Evolutionary conservation across 2,329 filamentous ascomycete species (phyloP).

Genomic region (Fusarium temperatum): DNA sequence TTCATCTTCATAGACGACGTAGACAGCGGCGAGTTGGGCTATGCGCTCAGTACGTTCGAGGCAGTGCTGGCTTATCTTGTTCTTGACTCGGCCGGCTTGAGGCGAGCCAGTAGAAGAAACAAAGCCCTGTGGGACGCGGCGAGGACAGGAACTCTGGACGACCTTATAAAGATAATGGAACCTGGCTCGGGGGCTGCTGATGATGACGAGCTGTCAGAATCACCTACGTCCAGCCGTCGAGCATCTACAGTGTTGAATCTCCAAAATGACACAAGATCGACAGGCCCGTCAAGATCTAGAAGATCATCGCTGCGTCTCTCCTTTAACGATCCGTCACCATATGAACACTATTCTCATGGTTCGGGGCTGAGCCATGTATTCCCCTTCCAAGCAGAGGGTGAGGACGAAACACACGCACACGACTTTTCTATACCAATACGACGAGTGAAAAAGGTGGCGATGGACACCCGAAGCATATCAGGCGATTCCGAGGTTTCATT

Average conservation of each 20-base stretch:
- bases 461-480: constrained; percentile 90
- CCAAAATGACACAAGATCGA: constrained; percentile 50
- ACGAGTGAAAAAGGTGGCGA: constrained; percentile 80
- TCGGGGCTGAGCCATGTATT: constrained; percentile 84
- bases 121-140: constrained; percentile 87
- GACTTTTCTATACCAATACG: constrained; percentile 50
- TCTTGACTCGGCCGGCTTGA: constrained; percentile 81
- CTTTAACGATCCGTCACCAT: constrained; percentile 37
- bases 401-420: constrained; percentile 50
- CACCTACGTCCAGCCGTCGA: constrained; percentile 54
- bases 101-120: constrained; percentile 87
- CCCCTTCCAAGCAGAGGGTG: constrained; percentile 74
- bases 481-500: constrained; percentile 86
- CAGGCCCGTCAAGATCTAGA: constrained; percentile 41
- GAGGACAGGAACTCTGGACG: constrained; percentile 77
- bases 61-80: constrained; percentile 90
- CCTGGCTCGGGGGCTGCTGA: constrained; percentile 64
- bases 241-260: constrained; percentile 60
- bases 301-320: constrained; percentile 54
- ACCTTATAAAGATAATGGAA: constrained; percentile 82
- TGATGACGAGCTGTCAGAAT: constrained; percentile 54
- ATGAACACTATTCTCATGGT: constrained; percentile 64
- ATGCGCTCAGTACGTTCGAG: constrained; percentile 94
- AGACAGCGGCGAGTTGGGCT: constrained; percentile 94
- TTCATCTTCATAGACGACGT: constrained; percentile 99